Evolutionary conservation across 1,139 yeast species (phyloP), one percentile per base, ranked within the genome.

Genomic region (Debaryomycetaceae sp.): DNA sequence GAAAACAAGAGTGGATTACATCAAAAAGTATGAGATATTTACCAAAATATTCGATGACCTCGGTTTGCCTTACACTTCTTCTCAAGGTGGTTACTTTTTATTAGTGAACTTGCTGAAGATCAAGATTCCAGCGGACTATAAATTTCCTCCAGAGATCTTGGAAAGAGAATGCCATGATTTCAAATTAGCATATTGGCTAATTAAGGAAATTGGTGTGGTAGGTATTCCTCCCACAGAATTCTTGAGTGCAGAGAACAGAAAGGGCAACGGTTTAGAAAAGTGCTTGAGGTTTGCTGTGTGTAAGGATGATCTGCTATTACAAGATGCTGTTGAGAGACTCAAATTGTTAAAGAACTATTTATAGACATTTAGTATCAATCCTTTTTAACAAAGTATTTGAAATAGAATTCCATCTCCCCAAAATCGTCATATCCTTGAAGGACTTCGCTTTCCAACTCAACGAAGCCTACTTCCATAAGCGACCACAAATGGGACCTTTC

Each of bases 201-300:
- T 90, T 57, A 84, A 82, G 60, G 96, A 91, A 60, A 66, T 93
- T 45, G 99, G 99, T 5, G 95, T 93, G 39, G 98, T 93, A 23
- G 87, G 96, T 5, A 91, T 93, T 53, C 99, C 99, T 9, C 98
- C 98, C 30, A 86, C 97, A 5, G 99, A 91, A 64, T 93, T 93
- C 60, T 82, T 88, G 59, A 78, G 81, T 39, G 66, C 68, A 5
- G 57, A 56, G 8, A 76, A 80, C 39, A 83, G 87, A 62, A 79
- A 80, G 48, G 91, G 87, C 31, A 75, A 80, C 47, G 80, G 84
- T 14, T 90, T 93, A 43, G 96, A 90, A 60, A 85, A 87, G 55
- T 81, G 90, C 62, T 72, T 93, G 50, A 81, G 99, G 62, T 91
- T 93, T 65, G 98, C 99, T 13, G 95, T 93, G 14, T 93, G 99